Conservation (phyloP, 2,329 filamentous ascomycete genomes). For the Eutypella sp. region DNA sequence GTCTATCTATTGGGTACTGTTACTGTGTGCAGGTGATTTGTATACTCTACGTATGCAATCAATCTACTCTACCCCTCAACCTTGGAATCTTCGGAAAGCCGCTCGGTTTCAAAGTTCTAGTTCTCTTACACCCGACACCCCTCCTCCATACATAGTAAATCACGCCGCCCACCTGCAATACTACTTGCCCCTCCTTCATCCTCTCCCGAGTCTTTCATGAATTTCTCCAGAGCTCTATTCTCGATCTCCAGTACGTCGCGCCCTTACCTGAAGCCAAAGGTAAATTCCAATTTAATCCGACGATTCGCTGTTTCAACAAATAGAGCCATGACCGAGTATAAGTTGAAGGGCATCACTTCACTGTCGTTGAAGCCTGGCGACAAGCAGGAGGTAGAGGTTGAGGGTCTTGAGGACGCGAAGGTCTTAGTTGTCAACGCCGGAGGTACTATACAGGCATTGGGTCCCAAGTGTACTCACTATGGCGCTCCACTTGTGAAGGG, state of each 20-base stretch:
- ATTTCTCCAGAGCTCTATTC: constrained; percentile 14
- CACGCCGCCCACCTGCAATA: no score
- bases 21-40: no score
- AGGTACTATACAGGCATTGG: constrained; percentile 72
- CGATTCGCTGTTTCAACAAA: constrained; percentile 15
- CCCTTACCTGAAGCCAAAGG: constrained; percentile 5
- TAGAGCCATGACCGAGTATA: constrained; percentile 53
- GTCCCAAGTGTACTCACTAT: constrained; percentile 84
- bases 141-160: background rate
- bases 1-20: no score
- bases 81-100: no score
- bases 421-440: constrained; percentile 78
- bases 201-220: constrained; percentile 19
- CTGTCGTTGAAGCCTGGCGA: constrained; percentile 72
- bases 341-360: constrained; percentile 71
- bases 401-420: constrained; percentile 81
- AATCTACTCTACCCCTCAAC: no score
- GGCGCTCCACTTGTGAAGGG: constrained; percentile 86
- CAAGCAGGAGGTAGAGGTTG: constrained; percentile 85
- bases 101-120: no score
- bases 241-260: constrained; percentile 8
- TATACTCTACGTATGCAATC: no score
- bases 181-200: no score
- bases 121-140: background rate
- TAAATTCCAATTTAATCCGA: constrained; percentile 1